Conservation (phyloP, 495 filamentous ascomycete genomes). For the Tuber melanosporum region DNA sequence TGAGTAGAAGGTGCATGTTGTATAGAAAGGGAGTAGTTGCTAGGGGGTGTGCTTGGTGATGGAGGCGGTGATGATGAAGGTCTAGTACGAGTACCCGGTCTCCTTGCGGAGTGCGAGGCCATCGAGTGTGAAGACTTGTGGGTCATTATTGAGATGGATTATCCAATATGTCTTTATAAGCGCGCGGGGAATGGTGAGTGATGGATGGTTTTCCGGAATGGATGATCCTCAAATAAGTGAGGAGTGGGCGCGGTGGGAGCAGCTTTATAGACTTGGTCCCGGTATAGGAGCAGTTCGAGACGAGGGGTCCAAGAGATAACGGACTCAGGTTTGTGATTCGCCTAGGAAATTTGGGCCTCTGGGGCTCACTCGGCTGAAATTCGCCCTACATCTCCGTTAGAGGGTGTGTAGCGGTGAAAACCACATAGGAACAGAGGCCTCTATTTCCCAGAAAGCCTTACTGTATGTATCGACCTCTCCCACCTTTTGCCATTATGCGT, state of each 20-base stretch:
- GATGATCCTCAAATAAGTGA: constrained; percentile 10
- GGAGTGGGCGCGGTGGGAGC: constrained; percentile 15
- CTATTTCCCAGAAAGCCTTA: not conserved
- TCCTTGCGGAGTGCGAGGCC: constrained; percentile 15
- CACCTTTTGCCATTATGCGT: constrained; percentile 5
- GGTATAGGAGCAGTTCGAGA: not conserved
- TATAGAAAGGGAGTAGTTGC: not conserved
- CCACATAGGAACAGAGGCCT: not conserved
- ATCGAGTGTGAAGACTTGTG: constrained; percentile 6
- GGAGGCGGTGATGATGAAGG: not conserved
- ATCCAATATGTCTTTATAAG: constrained; percentile 1
- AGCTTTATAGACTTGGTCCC: constrained; percentile 6
- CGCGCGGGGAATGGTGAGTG: not conserved
- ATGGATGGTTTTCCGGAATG: constrained; percentile 1
- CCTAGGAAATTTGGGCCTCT: not conserved
- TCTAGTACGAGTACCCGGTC: constrained; percentile 7
- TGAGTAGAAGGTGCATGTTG: not conserved
- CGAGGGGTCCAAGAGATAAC: not conserved
- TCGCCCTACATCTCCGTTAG: not conserved
- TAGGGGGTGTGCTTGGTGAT: not conserved
- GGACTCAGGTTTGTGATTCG: not conserved
- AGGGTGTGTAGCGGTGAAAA: not conserved
- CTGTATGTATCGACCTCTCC: not conserved
- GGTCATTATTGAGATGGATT: constrained; percentile 15
- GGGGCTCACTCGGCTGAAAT: not conserved